A percentile compares a stretch with the other conserved stretches of the same genome.
Evolutionary conservation across 805 yeast species (phyloP).

Genomic region (Starmera quercuum): DNA sequence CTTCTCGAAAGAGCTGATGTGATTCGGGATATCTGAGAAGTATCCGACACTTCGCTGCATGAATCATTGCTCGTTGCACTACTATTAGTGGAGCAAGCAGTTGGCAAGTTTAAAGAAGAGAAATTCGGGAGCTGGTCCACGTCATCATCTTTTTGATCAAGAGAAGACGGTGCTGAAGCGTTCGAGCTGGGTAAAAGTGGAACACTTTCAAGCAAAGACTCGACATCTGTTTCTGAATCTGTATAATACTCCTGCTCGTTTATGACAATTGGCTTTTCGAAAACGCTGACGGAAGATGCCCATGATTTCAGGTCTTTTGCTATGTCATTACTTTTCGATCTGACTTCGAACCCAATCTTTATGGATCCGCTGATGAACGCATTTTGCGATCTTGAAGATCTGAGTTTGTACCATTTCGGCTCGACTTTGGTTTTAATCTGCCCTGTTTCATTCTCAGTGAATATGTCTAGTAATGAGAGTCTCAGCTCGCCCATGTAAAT

Average conservation of each 20-base stretch:
- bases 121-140: too few relatives aligned
- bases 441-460: conserved; percentile 6
- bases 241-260: conserved; percentile 19
- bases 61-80: neutral
- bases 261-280: conserved; percentile 4
- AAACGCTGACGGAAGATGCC: conserved; percentile 5
- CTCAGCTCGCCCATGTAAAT: conserved; percentile 21
- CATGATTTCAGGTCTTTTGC: conserved; percentile 15
- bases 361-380: conserved; percentile 43
- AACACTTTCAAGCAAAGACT: conserved; percentile 12
- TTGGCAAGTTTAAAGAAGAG: neutral
- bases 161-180: neutral
- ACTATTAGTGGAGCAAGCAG: neutral
- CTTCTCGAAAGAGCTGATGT: neutral
- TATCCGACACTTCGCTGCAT: neutral
- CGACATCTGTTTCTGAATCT: conserved; percentile 20
- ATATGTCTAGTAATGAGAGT: conserved; percentile 13
- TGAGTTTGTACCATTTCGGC: conserved; percentile 37
- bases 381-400: conserved; percentile 30
- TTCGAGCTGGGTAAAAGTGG: neutral
- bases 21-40: too few relatives aligned
- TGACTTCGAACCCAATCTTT: conserved; percentile 33
- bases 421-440: conserved; percentile 6
- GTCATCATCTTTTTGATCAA: too few relatives aligned
- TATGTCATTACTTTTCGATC: conserved; percentile 11